These are phyloP conservation scores for Boletus sp. DNA, from an alignment of 768 basidiomycete genomes.

Conservation along the genomic window DNA sequence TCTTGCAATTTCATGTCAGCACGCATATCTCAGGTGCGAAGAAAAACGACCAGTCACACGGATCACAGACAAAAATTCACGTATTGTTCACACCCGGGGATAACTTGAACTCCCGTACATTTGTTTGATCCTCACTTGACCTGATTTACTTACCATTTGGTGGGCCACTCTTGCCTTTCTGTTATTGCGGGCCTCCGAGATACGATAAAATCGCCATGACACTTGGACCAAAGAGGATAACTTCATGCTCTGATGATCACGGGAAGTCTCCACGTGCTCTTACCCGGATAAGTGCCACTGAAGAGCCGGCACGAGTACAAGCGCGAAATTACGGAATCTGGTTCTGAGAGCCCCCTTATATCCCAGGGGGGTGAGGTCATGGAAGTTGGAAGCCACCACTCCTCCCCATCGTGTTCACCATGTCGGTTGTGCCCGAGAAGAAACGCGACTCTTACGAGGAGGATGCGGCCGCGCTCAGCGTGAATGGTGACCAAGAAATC, in stretches of 20 bases:
- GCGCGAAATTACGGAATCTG: not conserved
- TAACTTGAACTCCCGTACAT: not conserved
- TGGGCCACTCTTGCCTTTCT: not conserved
- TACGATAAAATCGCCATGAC: not conserved
- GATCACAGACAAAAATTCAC: not conserved
- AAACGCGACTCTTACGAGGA: conserved; percentile 9
- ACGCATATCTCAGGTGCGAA: not conserved
- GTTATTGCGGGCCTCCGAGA: not conserved
- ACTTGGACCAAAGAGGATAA: not conserved
- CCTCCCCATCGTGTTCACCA: not conserved
- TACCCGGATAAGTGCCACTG: not conserved
- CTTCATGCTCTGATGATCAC: not conserved
- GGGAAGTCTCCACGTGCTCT: not conserved
- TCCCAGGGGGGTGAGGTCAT: not conserved
- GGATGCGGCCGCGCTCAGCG: not conserved
- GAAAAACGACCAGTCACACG: not conserved
- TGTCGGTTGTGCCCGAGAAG: conserved; percentile 17
- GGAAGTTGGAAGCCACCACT: not conserved
- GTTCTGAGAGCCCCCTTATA: not conserved
- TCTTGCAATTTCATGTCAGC: not conserved
- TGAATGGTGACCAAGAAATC: not conserved
- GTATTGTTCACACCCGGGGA: not conserved
- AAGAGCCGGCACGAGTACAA: not conserved
- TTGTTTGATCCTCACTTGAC: not conserved
- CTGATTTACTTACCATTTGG: not conserved